Base-by-base conservation (phyloP, 805 yeast genomes). In the Metschnikowia similis region DNA sequence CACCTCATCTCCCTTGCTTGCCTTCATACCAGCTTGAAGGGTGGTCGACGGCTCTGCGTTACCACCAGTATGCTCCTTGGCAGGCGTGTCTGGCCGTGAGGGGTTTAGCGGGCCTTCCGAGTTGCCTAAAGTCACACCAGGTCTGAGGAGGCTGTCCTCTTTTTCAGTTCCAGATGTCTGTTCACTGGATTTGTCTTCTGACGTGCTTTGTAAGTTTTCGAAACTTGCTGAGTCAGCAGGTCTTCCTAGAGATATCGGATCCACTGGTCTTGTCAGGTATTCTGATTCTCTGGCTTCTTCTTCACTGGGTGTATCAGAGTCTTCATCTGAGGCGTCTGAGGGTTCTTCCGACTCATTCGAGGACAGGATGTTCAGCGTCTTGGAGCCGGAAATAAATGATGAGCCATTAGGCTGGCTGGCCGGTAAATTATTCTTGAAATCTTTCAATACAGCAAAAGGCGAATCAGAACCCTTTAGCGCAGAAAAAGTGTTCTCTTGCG, bases 231-330 rank as follows among this genome's bases (percentile, higher is more conserved):
- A 31, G 4, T 31, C 34, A 10, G n/a, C 4, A 11, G 10, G n/a
- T 11, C n/a, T 31, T 31, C 13, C 34, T 31, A 10, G 4, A 11
- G 34, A 31, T 31, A 29, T 32, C 35, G 13, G 34, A 8, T 31
- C 13, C 34, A 29, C n/a, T 16, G 13, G 2, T 10, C 13, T 11
- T 13, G n/a, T 31, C 34, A 8, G 34, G 13, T 32, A 16, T n/a
- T 32, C 35, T 8, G 44, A 43, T 30, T 48, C 48, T 10, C 35
- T 39, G 35, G 26, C 34, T 27, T 35, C 53, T 16, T 41, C 13
- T 14, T 30, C 48, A n/a, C 32, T 27, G 27, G 13, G 40, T 14
- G 38, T 47, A 8, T 21, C 43, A 7, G 48, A 26, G n/a, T 8
- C 14, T 2, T 8, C n/a, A 7, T 38, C 21, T 10, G 41, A 38